phyloP scores from a whole-genome alignment of 2,329 filamentous ascomycete genomes.

The Balansia obtecta region DNA sequence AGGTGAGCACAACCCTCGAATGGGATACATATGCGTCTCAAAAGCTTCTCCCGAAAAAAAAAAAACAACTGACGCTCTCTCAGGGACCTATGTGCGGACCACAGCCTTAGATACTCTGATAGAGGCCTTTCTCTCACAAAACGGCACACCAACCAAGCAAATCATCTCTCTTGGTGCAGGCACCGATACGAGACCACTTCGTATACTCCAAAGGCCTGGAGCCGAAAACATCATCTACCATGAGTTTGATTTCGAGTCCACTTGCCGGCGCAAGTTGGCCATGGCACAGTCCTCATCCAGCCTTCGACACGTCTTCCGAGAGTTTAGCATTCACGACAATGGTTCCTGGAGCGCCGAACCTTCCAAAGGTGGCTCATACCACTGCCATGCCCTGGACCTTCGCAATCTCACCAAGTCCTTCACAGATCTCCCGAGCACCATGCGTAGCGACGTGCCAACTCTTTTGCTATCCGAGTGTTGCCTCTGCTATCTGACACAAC shows the following conservation, averaged over 20 bases:
- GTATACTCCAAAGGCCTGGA: constrained; percentile 43
- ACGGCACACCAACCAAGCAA: constrained; percentile 40
- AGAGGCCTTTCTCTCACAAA: constrained; percentile 48
- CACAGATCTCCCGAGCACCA: constrained; percentile 3
- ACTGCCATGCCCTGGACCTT: constrained; percentile 58
- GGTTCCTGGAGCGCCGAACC: constrained; percentile 32
- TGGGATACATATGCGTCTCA: not conserved
- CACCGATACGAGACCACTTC: constrained; percentile 81
- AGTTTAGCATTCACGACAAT: constrained; percentile 17
- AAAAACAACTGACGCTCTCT: not conserved
- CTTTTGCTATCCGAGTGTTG: constrained; percentile 91
- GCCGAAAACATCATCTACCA: constrained; percentile 56
- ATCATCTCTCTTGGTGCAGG: constrained; percentile 89
- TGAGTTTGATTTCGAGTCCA: constrained; percentile 78
- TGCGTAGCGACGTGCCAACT: constrained; percentile 55
- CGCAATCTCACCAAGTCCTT: constrained; percentile 34
- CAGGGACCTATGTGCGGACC: constrained; percentile 88
- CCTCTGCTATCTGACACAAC: constrained; percentile 68
- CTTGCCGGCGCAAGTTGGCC: constrained; percentile 54
- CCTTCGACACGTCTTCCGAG: constrained; percentile 26
- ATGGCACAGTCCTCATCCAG: constrained; percentile 34
- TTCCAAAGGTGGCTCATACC: constrained; percentile 29
- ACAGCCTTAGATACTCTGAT: constrained; percentile 71
- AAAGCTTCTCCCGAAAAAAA: too few species aligned
- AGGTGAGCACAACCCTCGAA: constrained; percentile 45